Conservation (phyloP, 2,329 filamentous ascomycete genomes). For the Ophiocordyceps polyrhachis-furcata region DNA sequence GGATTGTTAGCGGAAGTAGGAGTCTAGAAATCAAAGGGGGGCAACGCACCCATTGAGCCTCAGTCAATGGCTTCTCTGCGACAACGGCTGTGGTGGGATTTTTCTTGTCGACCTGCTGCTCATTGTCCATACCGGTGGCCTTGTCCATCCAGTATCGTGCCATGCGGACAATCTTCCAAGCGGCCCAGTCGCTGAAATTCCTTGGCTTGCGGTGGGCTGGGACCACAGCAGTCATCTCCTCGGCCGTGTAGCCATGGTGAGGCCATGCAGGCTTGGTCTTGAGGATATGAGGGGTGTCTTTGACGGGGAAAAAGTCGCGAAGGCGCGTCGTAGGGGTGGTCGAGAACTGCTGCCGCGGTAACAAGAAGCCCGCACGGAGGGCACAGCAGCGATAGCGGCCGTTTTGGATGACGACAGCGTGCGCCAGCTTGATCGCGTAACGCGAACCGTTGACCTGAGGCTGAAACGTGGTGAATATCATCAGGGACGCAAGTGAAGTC, state of each 20-base stretch:
- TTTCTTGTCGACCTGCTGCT: slow-evolving; percentile 45
- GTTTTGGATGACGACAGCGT: slow-evolving; percentile 1
- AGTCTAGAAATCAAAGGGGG: background rate
- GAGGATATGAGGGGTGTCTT: slow-evolving; percentile 41
- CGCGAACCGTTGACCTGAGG: slow-evolving; percentile 7
- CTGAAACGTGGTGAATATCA: slow-evolving; percentile 11
- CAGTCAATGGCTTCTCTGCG: slow-evolving; percentile 47
- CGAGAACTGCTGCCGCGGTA: slow-evolving; percentile 24
- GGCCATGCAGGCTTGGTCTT: slow-evolving; percentile 48
- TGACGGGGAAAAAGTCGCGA: slow-evolving; percentile 43
- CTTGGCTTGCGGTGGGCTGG: slow-evolving; percentile 61
- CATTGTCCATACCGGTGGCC: slow-evolving; percentile 54
- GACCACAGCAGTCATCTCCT: slow-evolving; percentile 57
- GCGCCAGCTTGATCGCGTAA: slow-evolving; percentile 9
- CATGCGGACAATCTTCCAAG: slow-evolving; percentile 57
- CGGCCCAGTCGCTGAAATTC: slow-evolving; percentile 58
- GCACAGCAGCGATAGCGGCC: slow-evolving; percentile 1
- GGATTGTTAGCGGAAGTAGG: background rate
- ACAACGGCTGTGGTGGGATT: slow-evolving; percentile 34
- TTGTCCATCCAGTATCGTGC: slow-evolving; percentile 67
- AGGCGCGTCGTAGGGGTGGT: slow-evolving; percentile 26
- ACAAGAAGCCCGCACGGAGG: slow-evolving; percentile 3
- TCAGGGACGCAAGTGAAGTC: slow-evolving; percentile 1
- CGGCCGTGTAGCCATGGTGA: slow-evolving; percentile 54
- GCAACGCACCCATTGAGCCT: slow-evolving; percentile 55